phyloP scores from a whole-genome alignment of 257 asterid genomes.

The Phtheirospermum japonicum region DNA sequence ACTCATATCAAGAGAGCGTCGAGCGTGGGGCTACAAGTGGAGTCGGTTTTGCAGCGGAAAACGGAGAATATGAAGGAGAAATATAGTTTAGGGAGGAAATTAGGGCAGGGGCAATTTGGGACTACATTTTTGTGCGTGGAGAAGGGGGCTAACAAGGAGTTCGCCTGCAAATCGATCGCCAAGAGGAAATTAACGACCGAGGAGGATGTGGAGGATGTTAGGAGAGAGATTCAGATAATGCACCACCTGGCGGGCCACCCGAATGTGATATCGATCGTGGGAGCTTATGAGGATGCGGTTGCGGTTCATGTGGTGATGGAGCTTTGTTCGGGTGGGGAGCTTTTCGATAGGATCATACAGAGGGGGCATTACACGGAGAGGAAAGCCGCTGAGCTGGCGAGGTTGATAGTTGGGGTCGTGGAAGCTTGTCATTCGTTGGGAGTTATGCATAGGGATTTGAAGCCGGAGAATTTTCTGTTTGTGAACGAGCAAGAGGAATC shows the following conservation, averaged over 20 bases:
- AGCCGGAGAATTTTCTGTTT: slow-evolving; percentile 88
- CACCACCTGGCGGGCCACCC: slow-evolving; percentile 84
- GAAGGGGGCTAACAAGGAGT: slow-evolving; percentile 52
- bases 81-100: slow-evolving; percentile 61
- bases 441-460: slow-evolving; percentile 91
- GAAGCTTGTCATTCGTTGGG: slow-evolving; percentile 86
- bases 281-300: slow-evolving; percentile 83
- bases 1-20: slow-evolving; percentile 53
- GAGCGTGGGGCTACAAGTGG: slow-evolving; percentile 71
- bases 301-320: slow-evolving; percentile 93
- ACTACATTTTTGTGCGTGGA: slow-evolving; percentile 65
- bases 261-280: slow-evolving; percentile 67
- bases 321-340: slow-evolving; percentile 90
- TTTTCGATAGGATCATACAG: slow-evolving; percentile 78
- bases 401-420: slow-evolving; percentile 70
- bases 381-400: slow-evolving; percentile 75
- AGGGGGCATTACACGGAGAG: slow-evolving; percentile 82
- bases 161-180: slow-evolving; percentile 81
- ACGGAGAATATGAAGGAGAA: slow-evolving; percentile 71
- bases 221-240: slow-evolving; percentile 91
- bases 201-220: slow-evolving; percentile 90
- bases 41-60: slow-evolving; percentile 64
- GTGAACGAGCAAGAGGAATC: slow-evolving; percentile 72
- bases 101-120: slow-evolving; percentile 89
- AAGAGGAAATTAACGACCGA: slow-evolving; percentile 65